Evolutionary conservation across 495 filamentous ascomycete genomes (phyloP).

Genomic region (Thermothielavioides terrestris): DNA sequence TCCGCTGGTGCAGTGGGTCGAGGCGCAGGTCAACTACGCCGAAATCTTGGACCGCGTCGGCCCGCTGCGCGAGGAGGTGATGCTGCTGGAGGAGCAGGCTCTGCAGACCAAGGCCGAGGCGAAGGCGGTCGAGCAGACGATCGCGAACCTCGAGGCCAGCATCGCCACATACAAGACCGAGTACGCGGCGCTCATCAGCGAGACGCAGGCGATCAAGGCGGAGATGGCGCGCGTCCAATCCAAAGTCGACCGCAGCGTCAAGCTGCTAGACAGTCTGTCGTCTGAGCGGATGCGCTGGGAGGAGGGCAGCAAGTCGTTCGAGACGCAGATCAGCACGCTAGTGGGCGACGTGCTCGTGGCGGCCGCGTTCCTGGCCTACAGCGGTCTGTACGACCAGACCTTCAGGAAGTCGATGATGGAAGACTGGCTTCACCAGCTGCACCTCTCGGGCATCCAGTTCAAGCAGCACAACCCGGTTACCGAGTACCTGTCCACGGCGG

Average conservation of each 20-base stretch:
- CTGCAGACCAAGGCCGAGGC: slow-evolving; percentile 91
- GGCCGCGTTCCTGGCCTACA: slow-evolving; percentile 95
- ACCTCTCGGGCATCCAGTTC: slow-evolving; percentile 80
- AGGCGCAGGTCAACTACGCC: slow-evolving; percentile 94
- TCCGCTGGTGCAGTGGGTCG: slow-evolving; percentile 93
- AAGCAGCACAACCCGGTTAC: slow-evolving; percentile 92
- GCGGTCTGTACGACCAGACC: slow-evolving; percentile 94
- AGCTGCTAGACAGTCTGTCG: slow-evolving; percentile 85
- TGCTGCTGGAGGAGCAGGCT: slow-evolving; percentile 75
- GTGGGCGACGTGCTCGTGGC: slow-evolving; percentile 93
- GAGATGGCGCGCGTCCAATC: slow-evolving; percentile 95
- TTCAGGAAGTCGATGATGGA: slow-evolving; percentile 96
- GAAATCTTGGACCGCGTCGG: slow-evolving; percentile 94
- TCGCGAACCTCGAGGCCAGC: slow-evolving; percentile 73
- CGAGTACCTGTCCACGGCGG: slow-evolving; percentile 92
- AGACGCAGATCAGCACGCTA: slow-evolving; percentile 92
- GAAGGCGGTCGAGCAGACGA: slow-evolving; percentile 80
- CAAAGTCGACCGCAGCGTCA: slow-evolving; percentile 94
- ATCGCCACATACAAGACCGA: slow-evolving; percentile 96
- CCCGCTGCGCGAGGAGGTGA: slow-evolving; percentile 84
- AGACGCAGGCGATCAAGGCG: slow-evolving; percentile 93
- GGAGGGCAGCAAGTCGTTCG: slow-evolving; percentile 92
- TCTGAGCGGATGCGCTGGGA: slow-evolving; percentile 93
- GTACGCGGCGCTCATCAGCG: slow-evolving; percentile 90
- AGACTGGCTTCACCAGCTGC: slow-evolving; percentile 89